These are phyloP conservation scores for Aspergillus texensis DNA, from an alignment of 2,329 filamentous ascomycete genomes.

Conservation along the genomic window DNA sequence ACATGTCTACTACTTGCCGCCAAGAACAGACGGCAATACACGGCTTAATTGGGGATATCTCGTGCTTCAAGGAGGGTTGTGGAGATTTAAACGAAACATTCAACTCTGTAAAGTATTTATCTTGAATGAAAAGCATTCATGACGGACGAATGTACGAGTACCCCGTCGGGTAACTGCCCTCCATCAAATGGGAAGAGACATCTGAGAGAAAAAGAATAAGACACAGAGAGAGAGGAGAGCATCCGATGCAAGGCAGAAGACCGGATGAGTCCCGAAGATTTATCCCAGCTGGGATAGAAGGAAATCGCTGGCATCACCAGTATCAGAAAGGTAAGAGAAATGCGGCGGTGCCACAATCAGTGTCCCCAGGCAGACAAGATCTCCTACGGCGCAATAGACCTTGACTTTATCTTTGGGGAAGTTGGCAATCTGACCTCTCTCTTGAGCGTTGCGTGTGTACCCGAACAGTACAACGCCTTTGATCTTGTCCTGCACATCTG, in stretches of 20 bases:
- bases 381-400: conserved; percentile 52
- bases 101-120: background rate
- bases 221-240: accelerated
- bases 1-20: background rate
- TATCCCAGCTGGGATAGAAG: conserved; percentile 20
- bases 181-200: background rate
- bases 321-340: conserved; percentile 8
- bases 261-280: background rate
- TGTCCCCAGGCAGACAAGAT: conserved; percentile 53
- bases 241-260: background rate
- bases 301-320: conserved; percentile 5
- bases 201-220: background rate
- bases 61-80: background rate
- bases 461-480: conserved; percentile 46
- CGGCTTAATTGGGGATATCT: too few species aligned
- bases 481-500: conserved; percentile 34
- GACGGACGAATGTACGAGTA: background rate
- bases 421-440: conserved; percentile 43
- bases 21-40: background rate
- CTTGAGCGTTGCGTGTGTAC: conserved; percentile 47
- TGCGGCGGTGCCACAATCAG: conserved; percentile 39
- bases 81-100: background rate
- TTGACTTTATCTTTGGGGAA: conserved; percentile 48
- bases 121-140: background rate
- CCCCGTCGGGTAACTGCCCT: background rate